Base-by-base conservation (phyloP, 257 asterid species). In the Gentiana macrophylla region DNA sequence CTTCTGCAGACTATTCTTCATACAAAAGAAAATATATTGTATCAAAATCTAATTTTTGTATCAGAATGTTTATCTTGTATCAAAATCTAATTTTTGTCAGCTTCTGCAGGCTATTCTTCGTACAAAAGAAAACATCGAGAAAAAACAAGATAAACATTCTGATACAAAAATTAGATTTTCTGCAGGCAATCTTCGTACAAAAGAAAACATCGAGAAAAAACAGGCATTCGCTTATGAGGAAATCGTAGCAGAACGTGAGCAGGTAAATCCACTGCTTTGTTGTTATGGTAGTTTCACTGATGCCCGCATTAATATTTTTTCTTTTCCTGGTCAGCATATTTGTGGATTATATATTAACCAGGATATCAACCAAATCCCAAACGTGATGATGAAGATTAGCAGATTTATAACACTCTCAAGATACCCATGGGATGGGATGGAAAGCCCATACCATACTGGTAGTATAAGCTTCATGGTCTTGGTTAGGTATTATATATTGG, bases 391-490 rank as follows among this genome's bases (percentile, higher is more conserved):
- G 98, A 92, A 8, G 97, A 92, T 56, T 91, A 84, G 70, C 98
- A 92, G 77, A 92, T 88, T 57, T 92, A 92, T 81, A 92, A 92
- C 76, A 97, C 98, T 70, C 77, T 92, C 65, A 92, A 88, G 74
- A 62, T 92, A 61, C 98, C 98, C 36, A 87, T 92, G 95, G 98
- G 98, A n/a, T 88, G 84, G 84, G 98, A 92, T 58, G 98, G 98
- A 65, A 92, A 88, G 72, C 98, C 98, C 57, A 92, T 92, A 56
- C 98, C 98, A 55, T 92, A 92, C 77, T 92, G 98, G 98, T 68
- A 87, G 67, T 88, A 88, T 76, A 92, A 92, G 72, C 95, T 92
- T 77, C 99, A 92, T 62, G 97, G 99, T 53, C 95, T 92, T 77
- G 95, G 97, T 59, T 96, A 91, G 98, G 98, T 91, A 83, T 38